These are phyloP conservation scores for Fusarium sambucinum DNA, from an alignment of 2,329 filamentous ascomycete genomes.

Conservation along the genomic window DNA sequence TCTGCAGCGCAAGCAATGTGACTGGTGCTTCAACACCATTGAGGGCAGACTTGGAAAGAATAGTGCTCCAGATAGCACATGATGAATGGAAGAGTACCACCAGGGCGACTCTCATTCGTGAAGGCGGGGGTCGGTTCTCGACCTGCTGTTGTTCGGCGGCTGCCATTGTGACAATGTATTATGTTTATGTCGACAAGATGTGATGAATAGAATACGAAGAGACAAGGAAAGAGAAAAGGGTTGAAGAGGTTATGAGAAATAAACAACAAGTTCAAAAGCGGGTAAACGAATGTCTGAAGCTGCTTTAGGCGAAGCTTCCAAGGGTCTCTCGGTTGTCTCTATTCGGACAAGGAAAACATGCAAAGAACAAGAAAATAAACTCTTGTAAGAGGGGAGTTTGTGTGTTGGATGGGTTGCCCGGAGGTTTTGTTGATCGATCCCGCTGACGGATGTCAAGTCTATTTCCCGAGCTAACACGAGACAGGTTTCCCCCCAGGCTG, in stretches of 20 bases:
- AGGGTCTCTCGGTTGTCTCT: conserved; percentile 25
- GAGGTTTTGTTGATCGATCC: conserved; percentile 38
- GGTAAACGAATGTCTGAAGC: conserved; percentile 39
- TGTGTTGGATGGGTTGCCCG: conserved; percentile 22
- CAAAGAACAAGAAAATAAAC: conserved; percentile 24
- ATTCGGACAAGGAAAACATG: conserved; percentile 27
- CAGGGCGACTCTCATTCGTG: conserved; percentile 40
- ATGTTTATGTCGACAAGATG: conserved; percentile 16
- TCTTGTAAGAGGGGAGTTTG: conserved; percentile 28
- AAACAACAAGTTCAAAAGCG: conserved; percentile 13
- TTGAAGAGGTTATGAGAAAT: conserved; percentile 9
- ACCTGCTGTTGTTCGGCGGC: conserved; percentile 34
- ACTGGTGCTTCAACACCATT: conserved; percentile 47
- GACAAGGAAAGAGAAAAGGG: background rate
- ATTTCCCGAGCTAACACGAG: conserved; percentile 28
- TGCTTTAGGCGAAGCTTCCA: conserved; percentile 28
- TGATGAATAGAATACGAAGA: background rate
- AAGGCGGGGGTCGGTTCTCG: conserved; percentile 35
- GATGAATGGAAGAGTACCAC: conserved; percentile 47
- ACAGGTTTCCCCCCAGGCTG: conserved; percentile 4
- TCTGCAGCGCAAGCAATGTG: conserved; percentile 46
- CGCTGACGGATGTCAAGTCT: conserved; percentile 12
- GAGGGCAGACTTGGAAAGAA: conserved; percentile 46
- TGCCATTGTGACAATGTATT: conserved; percentile 35
- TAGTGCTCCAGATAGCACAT: conserved; percentile 47